These are phyloP conservation scores for Lobosporangium transversale DNA, from an alignment of 192 early-diverging fungal species.

Conservation along the genomic window DNA sequence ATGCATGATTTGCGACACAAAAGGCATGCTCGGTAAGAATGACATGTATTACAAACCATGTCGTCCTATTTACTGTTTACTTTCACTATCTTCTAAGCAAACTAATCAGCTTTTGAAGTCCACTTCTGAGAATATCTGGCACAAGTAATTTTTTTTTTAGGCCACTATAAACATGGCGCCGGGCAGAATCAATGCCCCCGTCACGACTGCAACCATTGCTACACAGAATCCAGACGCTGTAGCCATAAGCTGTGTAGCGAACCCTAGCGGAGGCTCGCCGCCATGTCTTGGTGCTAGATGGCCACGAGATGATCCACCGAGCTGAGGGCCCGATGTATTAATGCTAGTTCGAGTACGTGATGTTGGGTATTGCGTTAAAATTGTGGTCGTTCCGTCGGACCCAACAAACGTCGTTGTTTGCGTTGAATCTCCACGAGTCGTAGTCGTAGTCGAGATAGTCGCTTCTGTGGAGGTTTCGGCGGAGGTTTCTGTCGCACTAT, in stretches of 20 bases:
- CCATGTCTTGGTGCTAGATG: neutral
- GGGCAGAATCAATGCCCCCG: constrained; percentile 2
- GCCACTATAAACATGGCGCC: constrained; percentile 4
- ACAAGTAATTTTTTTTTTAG: neutral
- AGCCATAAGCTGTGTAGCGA: neutral
- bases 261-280: constrained; percentile 3
- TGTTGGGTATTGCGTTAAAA: constrained; percentile 30
- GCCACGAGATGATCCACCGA: neutral
- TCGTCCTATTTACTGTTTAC: too few relatives aligned
- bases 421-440: constrained; percentile 17
- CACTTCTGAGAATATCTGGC: too few relatives aligned
- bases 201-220: neutral
- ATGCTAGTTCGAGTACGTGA: constrained; percentile 1
- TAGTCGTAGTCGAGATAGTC: constrained; percentile 37
- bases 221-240: neutral
- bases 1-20: too few relatives aligned
- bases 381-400: constrained; percentile 24
- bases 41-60: too few relatives aligned
- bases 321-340: constrained; percentile 16
- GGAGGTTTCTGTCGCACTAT: neutral
- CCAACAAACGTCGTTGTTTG: constrained; percentile 33
- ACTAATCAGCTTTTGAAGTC: too few relatives aligned
- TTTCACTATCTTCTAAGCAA: too few relatives aligned
- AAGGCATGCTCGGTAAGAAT: too few relatives aligned
- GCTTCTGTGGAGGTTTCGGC: constrained; percentile 4